Conservation (phyloP, 805 yeast genomes). For the Schizosaccharomyces osmophilus region DNA sequence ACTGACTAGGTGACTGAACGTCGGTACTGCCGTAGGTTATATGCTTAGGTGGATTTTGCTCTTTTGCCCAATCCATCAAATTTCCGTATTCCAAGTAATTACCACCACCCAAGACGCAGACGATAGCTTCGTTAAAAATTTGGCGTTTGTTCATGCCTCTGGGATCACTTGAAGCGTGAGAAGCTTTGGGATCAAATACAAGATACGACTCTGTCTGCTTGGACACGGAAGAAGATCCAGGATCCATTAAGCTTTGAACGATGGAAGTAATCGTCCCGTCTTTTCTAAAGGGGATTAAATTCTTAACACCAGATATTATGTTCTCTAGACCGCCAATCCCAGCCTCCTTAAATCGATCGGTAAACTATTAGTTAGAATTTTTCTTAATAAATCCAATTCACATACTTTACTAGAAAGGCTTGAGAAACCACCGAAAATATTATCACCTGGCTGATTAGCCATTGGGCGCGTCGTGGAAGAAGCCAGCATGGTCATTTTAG, state of each 20-base stretch:
- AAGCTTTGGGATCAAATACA: constrained; percentile 52
- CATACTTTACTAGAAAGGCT: constrained; percentile 47
- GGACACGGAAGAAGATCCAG: constrained; percentile 22
- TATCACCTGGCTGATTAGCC: constrained; percentile 12
- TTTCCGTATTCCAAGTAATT: constrained; percentile 84
- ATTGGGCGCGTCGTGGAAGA: constrained; percentile 13
- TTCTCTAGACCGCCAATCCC: constrained; percentile 74
- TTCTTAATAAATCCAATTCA: too few species aligned
- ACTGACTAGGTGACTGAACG: constrained; percentile 43
- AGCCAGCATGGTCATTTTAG: constrained; percentile 14
- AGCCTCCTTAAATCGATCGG: constrained; percentile 54
- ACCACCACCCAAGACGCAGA: constrained; percentile 92
- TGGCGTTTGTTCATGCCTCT: constrained; percentile 26
- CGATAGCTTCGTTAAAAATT: constrained; percentile 33
- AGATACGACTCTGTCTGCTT: constrained; percentile 68
- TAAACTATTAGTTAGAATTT: background rate
- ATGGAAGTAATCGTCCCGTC: constrained; percentile 73
- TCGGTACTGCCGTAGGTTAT: constrained; percentile 76
- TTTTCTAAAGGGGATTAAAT: constrained; percentile 65
- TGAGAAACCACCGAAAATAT: constrained; percentile 27
- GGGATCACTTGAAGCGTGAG: constrained; percentile 26
- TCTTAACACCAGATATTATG: constrained; percentile 66
- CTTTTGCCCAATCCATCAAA: constrained; percentile 60
- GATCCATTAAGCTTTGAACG: constrained; percentile 80
- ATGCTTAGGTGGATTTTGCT: constrained; percentile 19